A percentile compares a stretch with the other conserved stretches of the same genome.
phyloP scores from a whole-genome alignment of 257 asterid species.

The Nicotiana undulata region DNA sequence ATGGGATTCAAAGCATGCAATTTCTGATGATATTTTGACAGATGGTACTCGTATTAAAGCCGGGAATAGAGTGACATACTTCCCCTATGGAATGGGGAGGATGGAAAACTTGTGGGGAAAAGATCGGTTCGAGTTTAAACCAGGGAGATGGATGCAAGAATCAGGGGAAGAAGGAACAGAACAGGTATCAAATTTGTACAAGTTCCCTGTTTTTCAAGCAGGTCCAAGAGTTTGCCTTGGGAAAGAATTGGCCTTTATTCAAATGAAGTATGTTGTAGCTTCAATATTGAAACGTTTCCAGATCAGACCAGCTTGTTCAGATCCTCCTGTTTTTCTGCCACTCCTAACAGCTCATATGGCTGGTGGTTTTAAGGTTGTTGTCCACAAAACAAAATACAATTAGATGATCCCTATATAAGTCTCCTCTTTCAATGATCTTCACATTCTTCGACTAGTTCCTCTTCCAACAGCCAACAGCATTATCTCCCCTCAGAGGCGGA shows the following conservation, averaged over 20 bases:
- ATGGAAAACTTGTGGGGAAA: slow-evolving; percentile 65
- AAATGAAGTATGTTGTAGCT: slow-evolving; percentile 57
- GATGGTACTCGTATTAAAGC: slow-evolving; percentile 34
- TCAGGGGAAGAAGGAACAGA: slow-evolving; percentile 20
- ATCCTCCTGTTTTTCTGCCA: slow-evolving; percentile 50
- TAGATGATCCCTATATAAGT: not conserved
- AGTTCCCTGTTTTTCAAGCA: slow-evolving; percentile 73
- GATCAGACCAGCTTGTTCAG: slow-evolving; percentile 28
- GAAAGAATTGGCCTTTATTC: slow-evolving; percentile 61
- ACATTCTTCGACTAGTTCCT: not conserved
- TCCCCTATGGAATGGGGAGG: slow-evolving; percentile 83
- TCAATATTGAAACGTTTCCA: slow-evolving; percentile 40
- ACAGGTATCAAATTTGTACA: slow-evolving; percentile 37
- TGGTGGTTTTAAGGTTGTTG: slow-evolving; percentile 46
- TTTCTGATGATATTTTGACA: slow-evolving; percentile 30
- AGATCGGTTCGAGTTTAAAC: slow-evolving; percentile 51
- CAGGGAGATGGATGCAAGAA: slow-evolving; percentile 48
- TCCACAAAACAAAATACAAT: slow-evolving; percentile 20
- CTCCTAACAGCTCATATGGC: slow-evolving; percentile 78
- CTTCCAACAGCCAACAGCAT: not conserved
- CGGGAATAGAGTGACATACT: slow-evolving; percentile 70
- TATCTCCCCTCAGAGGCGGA: not conserved
- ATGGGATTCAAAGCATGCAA: slow-evolving; percentile 60
- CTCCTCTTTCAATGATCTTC: not conserved
- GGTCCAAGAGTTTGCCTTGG: slow-evolving; percentile 75